Conservation (phyloP, 257 asterid species). For the Oldenlandia corymbosa region DNA sequence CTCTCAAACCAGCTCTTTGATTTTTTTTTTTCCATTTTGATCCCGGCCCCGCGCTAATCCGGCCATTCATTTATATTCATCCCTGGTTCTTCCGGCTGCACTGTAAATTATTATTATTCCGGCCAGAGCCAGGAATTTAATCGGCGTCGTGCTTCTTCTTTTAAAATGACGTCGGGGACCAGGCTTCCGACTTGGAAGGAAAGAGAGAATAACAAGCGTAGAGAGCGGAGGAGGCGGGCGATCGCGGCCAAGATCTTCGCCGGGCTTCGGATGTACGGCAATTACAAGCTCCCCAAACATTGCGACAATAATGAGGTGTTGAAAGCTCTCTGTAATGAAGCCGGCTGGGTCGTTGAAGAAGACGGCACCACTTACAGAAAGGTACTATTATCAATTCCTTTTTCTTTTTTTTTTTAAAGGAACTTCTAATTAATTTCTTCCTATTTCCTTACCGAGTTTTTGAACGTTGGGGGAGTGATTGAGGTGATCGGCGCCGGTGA, state of each 20-base stretch:
- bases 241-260: conserved; percentile 93
- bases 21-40: conserved; percentile 5
- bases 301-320: conserved; percentile 92
- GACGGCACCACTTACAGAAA: conserved; percentile 91
- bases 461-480: no score
- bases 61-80: background rate
- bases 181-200: conserved; percentile 97
- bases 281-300: conserved; percentile 88
- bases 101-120: conserved; percentile 7
- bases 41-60: no score
- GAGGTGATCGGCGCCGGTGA: background rate
- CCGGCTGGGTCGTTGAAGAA: conserved; percentile 90
- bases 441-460: background rate
- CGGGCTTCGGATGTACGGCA: conserved; percentile 86
- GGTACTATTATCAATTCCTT: conserved; percentile 37
- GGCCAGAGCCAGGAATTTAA: conserved; percentile 3
- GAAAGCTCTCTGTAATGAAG: conserved; percentile 90
- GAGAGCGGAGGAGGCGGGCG: conserved; percentile 94
- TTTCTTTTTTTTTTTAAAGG: no score
- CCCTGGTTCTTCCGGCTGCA: conserved; percentile 18
- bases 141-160: conserved; percentile 13
- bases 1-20: background rate
- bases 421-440: no score
- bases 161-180: conserved; percentile 68
- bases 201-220: conserved; percentile 91